Conservation (phyloP, 2,329 filamentous ascomycete species). For the Microcera coccophila region DNA sequence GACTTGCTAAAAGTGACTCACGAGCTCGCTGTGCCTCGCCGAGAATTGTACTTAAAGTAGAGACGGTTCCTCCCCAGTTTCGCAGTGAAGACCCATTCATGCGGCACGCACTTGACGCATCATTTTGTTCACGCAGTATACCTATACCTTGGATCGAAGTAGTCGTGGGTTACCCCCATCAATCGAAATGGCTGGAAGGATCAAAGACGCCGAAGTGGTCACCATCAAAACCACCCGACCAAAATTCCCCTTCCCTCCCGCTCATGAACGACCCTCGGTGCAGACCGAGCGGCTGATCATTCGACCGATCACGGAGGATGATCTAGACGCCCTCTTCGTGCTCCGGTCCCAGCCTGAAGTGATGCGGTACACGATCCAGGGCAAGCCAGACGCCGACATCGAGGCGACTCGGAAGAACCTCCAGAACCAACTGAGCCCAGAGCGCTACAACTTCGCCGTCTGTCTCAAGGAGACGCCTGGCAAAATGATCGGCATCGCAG, state of each 20-base stretch:
- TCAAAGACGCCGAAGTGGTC: slow-evolving; percentile 27
- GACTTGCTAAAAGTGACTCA: no score
- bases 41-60: no score
- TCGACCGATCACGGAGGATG: slow-evolving; percentile 46
- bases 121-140: no score
- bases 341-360: slow-evolving; percentile 57
- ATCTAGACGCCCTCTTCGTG: slow-evolving; percentile 47
- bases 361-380: slow-evolving; percentile 55
- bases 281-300: slow-evolving; percentile 53
- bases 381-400: slow-evolving; percentile 40
- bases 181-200: no score
- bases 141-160: no score
- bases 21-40: no score
- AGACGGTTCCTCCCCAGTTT: no score
- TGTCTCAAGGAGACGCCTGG: slow-evolving; percentile 42
- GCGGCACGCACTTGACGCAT: no score
- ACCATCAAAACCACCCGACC: slow-evolving; percentile 50
- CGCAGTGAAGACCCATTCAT: no score
- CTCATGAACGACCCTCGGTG: slow-evolving; percentile 37
- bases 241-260: slow-evolving; percentile 38
- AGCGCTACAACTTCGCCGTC: slow-evolving; percentile 56
- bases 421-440: slow-evolving; percentile 41
- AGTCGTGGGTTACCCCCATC: no score
- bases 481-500: slow-evolving; percentile 51
- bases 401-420: slow-evolving; percentile 42